Base-by-base conservation (phyloP, 129 eudicot species). In the Lactuca saligna region DNA sequence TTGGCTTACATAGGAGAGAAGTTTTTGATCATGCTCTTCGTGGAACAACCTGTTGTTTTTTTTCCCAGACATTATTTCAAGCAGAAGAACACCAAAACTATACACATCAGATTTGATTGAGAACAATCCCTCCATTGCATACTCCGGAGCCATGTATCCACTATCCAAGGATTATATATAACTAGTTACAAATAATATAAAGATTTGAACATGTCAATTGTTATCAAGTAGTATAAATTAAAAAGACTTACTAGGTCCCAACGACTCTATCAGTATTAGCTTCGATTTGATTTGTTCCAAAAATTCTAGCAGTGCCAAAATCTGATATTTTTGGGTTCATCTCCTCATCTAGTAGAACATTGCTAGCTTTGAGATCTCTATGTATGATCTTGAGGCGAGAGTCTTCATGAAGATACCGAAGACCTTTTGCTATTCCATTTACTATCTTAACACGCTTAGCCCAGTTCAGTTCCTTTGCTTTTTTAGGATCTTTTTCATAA, bases 311-410 rank as follows among this genome's bases (percentile, higher is more conserved):
- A 34, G 82, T 78, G 17, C 90, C 90, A 65, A 85, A 85, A 68
- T 85, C 87, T 6, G 90, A 72, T 58, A 85, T 85, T 56, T 82
- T 85, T 0, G 87, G 63, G 49, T 82, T 61, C 87, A 85, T 79
- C 2, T 79, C 82, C 0, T 63, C 35, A 25, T 79, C 91, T 50
- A 85, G 32, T 14, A 82, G 72, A 38, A 85, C 86, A 11, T 25
- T 25, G 29, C 29, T 25, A 25, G 29, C 29, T 25, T 25, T 25
- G 29, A 25, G 29, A 2, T 25, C 29, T 25, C 29, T 25, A 25
- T 25, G 29, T 25, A 25, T 25, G 29, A 25, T 25, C 29, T 25
- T 25, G 29, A 25, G 29, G 29, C 29, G 29, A 25, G 29, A 25
- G 29, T 25, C 29, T 25, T 25, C 29, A 25, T 82, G 90, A 3